Percentiles rank a stretch among this genome's conserved stretches.
These are phyloP conservation scores for Williopsis jadinii DNA, from an alignment of 1,139 yeast species.

Conservation along the genomic window DNA sequence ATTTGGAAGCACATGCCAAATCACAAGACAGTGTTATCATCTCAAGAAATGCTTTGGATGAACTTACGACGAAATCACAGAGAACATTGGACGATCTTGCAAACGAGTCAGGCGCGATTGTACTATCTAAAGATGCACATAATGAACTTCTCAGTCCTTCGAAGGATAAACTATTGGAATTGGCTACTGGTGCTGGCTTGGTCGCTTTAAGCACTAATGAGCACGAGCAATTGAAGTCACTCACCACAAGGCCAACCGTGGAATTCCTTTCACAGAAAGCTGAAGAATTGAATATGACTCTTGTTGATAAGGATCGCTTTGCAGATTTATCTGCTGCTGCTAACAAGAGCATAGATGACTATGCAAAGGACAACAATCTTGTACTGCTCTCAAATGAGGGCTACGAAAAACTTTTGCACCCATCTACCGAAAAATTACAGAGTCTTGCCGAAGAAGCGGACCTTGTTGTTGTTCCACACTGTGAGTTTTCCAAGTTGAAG, in stretches of 20 bases:
- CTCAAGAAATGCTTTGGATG: conserved; percentile 31
- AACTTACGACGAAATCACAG: conserved; percentile 10
- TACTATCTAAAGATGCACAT: conserved; percentile 17
- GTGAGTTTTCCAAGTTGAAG: conserved; percentile 3
- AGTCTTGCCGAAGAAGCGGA: conserved; percentile 7
- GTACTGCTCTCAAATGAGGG: conserved; percentile 9
- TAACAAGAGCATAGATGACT: conserved; percentile 24
- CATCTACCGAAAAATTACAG: conserved; percentile 13
- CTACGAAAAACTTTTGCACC: conserved; percentile 8
- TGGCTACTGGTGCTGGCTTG: conserved; percentile 27
- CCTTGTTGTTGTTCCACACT: conserved; percentile 8
- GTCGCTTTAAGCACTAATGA: conserved; percentile 21
- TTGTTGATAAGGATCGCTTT: conserved; percentile 22
- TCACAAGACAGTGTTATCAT: conserved; percentile 33
- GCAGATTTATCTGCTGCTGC: conserved; percentile 25
- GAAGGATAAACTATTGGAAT: conserved; percentile 27
- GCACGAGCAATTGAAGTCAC: conserved; percentile 16
- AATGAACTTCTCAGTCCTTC: conserved; percentile 24
- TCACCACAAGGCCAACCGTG: conserved; percentile 15
- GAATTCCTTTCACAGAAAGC: conserved; percentile 18
- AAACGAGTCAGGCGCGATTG: conserved; percentile 18
- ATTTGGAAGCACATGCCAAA: not conserved
- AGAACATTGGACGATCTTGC: conserved; percentile 24
- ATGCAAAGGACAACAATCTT: conserved; percentile 13
- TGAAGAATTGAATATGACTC: conserved; percentile 21